Evolutionary conservation across 2,329 filamentous ascomycete genomes (phyloP), one percentile per base, ranked within the genome.

Genomic region (Allantophomopsis cytisporea): DNA sequence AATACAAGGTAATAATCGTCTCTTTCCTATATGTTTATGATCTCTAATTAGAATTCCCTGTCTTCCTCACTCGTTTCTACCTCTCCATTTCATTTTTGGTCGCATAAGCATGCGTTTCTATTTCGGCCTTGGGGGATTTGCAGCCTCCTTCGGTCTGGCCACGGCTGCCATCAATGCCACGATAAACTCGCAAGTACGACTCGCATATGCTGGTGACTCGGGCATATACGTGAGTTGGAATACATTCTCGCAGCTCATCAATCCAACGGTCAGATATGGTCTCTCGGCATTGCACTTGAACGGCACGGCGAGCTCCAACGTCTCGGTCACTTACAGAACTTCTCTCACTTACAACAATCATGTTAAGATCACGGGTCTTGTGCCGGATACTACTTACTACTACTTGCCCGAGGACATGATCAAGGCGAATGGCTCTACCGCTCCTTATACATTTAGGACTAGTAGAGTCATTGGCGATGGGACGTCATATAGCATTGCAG

Each of bases 351-450:
- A 56, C 34, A 36, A 11, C 52, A 51, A 71, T 52, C 60, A 71
- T 32, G 65, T 71, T 18, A 58, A 60, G 42, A 57, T 71, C 35
- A 50, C 49, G 1, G 45, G 55, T 28, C 51, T 71, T 20, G 45
- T 60, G 39, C 45, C 64, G 1, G 63, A 54, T 20, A 67, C 60
- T 5, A 68, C 60, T 2, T 71, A 71, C 51, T 71, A 65, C 54
- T 71, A 71, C 50, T 18, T 36, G 17, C 34, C 34, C n/a, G 34
- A 36, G 34, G 12, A 36, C 4, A 13, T 36, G n/a, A 14, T 36
- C 5, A 70, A 70, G 45, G 66, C 66, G 20, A 71, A 65, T 3
- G 69, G 65, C 2, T 52, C 54, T 31, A 69, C 68, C 2, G 55
- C 62, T 1, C 52, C 66, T 13, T 48, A 67, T 40, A 62, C 50